These are phyloP conservation scores for Populus alba DNA, from an alignment of 345 rosid species.

Conservation along the genomic window DNA sequence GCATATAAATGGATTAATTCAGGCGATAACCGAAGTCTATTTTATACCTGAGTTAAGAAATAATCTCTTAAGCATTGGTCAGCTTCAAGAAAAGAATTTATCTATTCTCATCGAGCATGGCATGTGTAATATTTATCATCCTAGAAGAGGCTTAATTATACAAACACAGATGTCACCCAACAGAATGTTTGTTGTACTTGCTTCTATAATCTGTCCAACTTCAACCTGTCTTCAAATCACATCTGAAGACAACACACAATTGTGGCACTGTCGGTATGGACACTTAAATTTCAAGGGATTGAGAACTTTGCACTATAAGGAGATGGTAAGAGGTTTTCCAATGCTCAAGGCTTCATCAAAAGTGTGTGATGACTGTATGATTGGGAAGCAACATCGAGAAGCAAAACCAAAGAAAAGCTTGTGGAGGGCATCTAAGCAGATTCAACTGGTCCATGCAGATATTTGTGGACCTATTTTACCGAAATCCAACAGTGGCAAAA, in stretches of 20 bases:
- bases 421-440: not conserved
- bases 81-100: slow-evolving; percentile 6
- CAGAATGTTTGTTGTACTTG: too few relatives aligned
- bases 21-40: not conserved
- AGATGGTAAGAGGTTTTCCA: slow-evolving; percentile 14
- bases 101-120: slow-evolving; percentile 8
- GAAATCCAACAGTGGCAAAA: not conserved
- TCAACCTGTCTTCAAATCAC: too few relatives aligned
- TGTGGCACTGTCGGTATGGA: too few relatives aligned
- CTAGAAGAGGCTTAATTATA: not conserved
- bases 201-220: too few relatives aligned
- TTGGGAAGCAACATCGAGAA: not conserved
- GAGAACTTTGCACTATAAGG: not conserved
- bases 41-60: not conserved
- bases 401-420: not conserved
- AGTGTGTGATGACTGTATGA: not conserved
- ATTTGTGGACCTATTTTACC: not conserved
- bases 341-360: slow-evolving; percentile 2
- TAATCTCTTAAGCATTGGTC: not conserved
- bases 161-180: not conserved
- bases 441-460: not conserved
- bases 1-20: slow-evolving; percentile 1
- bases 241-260: too few relatives aligned
- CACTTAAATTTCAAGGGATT: not conserved
- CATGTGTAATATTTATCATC: slow-evolving; percentile 2